phyloP scores from a whole-genome alignment of 2,329 filamentous ascomycete genomes.

The Diaporthe capsici region DNA sequence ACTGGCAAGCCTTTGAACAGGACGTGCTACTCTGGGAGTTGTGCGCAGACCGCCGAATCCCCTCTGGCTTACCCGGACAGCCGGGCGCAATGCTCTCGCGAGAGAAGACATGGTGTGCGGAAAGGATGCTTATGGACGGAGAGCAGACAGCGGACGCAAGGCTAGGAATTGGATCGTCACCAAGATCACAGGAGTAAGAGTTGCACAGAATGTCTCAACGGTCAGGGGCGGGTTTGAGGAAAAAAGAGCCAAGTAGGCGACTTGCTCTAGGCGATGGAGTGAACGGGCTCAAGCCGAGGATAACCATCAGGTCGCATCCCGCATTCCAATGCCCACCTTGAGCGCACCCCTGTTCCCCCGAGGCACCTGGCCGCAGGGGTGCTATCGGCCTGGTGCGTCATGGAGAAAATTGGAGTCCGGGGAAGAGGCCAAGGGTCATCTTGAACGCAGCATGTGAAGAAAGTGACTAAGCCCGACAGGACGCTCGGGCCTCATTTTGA shows the following conservation, averaged over 20 bases:
- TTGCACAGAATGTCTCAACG: not conserved
- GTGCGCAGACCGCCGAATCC: slow-evolving; percentile 50
- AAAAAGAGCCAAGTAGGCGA: not conserved
- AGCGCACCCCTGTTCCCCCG: slow-evolving; percentile 7
- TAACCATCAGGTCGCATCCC: slow-evolving; percentile 45
- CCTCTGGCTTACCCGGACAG: slow-evolving; percentile 60
- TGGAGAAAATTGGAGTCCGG: slow-evolving; percentile 38
- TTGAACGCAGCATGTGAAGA: slow-evolving; percentile 38
- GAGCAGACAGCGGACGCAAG: not conserved
- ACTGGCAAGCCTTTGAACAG: slow-evolving; percentile 40
- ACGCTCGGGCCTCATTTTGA: slow-evolving; percentile 30
- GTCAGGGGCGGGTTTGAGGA: not conserved
- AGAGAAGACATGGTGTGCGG: slow-evolving; percentile 62
- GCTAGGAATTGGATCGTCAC: not conserved
- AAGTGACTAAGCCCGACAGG: slow-evolving; percentile 30
- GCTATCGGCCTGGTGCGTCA: slow-evolving; percentile 32
- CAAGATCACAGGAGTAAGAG: not conserved
- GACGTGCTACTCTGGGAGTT: slow-evolving; percentile 46
- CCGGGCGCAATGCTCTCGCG: slow-evolving; percentile 65
- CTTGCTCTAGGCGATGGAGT: not conserved
- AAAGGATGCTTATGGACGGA: not conserved
- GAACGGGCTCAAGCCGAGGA: slow-evolving; percentile 47
- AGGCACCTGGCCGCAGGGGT: slow-evolving; percentile 26
- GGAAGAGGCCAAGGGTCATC: slow-evolving; percentile 31
- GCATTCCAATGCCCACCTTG: slow-evolving; percentile 22